These are phyloP conservation scores for Botrytis pseudocinerea DNA, from an alignment of 2,329 filamentous ascomycete genomes.

Conservation along the genomic window DNA sequence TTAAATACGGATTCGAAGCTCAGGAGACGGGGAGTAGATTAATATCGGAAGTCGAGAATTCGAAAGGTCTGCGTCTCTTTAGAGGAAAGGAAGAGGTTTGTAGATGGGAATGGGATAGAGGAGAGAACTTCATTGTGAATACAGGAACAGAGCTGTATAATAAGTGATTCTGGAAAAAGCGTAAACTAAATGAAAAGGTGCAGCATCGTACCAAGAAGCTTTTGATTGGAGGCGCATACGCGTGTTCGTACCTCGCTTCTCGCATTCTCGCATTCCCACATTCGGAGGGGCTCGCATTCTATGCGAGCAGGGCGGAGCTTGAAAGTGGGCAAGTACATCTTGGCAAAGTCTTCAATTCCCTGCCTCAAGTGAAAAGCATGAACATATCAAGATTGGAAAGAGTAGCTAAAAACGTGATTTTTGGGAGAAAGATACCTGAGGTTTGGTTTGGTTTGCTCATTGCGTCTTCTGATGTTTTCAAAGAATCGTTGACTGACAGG, in stretches of 20 bases:
- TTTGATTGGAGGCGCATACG: not conserved
- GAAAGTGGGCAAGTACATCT: not conserved
- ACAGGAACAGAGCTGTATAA: not conserved
- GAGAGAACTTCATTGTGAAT: not conserved
- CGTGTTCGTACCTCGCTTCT: not conserved
- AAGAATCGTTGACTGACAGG: not conserved
- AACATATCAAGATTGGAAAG: not conserved
- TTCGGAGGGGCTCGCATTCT: not conserved
- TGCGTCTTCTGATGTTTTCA: not conserved
- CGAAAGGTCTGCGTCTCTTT: not conserved
- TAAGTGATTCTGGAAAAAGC: not conserved
- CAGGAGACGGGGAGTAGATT: not conserved
- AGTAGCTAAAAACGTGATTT: not conserved
- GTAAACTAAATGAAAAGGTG: not conserved
- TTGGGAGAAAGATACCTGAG: too few relatives aligned
- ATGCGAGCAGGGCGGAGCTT: not conserved
- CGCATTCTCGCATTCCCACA: not conserved
- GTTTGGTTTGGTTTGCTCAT: not conserved
- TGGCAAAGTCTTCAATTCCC: not conserved
- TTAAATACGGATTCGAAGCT: not conserved
- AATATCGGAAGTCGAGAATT: not conserved
- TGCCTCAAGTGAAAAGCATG: not conserved
- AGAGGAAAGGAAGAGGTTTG: not conserved
- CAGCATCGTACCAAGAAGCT: not conserved
- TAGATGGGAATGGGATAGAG: not conserved